A percentile compares a stretch with the other conserved stretches of the same genome.
Evolutionary conservation across 495 filamentous ascomycete genomes (phyloP).

Genomic region (Penicillium arizonense): DNA sequence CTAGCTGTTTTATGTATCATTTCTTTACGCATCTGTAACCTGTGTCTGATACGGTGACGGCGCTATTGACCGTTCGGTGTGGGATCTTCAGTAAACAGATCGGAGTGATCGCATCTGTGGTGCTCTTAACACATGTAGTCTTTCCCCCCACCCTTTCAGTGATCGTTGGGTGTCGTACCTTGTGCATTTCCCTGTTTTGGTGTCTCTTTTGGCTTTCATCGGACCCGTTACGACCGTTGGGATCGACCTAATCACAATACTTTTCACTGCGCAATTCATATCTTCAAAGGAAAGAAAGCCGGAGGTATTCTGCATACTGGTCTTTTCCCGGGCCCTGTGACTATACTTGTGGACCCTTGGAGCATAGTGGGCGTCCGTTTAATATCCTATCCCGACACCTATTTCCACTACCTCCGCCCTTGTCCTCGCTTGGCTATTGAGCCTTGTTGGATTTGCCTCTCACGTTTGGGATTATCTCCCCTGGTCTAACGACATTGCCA

Average conservation of each 20-base stretch:
- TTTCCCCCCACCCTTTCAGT: not conserved
- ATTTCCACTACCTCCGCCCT: slow-evolving; percentile 23
- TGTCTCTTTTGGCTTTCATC: not conserved
- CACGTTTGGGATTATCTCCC: slow-evolving; percentile 18
- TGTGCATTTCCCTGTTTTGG: not conserved
- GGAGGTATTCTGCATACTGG: not conserved
- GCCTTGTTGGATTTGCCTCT: slow-evolving; percentile 5
- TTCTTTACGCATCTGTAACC: slow-evolving; percentile 1
- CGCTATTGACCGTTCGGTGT: slow-evolving; percentile 7
- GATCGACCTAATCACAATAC: not conserved
- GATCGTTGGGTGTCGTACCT: not conserved
- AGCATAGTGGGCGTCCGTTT: slow-evolving; percentile 20
- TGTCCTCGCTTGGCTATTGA: slow-evolving; percentile 10
- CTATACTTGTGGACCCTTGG: slow-evolving; percentile 25
- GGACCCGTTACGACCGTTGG: slow-evolving; percentile 19
- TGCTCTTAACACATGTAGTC: no score
- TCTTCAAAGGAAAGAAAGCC: not conserved
- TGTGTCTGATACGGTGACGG: slow-evolving; percentile 1
- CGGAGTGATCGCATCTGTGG: slow-evolving; percentile 1
- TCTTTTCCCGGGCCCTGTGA: slow-evolving; percentile 4
- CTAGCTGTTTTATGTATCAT: slow-evolving; percentile 1
- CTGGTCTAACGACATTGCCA: slow-evolving; percentile 11
- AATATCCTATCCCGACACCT: slow-evolving; percentile 21
- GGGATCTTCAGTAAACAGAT: slow-evolving; percentile 11
- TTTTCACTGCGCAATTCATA: not conserved